A percentile compares a stretch with the other conserved stretches of the same genome.
Evolutionary conservation across 495 filamentous ascomycete species (phyloP).

Genomic region (Aspergillus heteromorphus): DNA sequence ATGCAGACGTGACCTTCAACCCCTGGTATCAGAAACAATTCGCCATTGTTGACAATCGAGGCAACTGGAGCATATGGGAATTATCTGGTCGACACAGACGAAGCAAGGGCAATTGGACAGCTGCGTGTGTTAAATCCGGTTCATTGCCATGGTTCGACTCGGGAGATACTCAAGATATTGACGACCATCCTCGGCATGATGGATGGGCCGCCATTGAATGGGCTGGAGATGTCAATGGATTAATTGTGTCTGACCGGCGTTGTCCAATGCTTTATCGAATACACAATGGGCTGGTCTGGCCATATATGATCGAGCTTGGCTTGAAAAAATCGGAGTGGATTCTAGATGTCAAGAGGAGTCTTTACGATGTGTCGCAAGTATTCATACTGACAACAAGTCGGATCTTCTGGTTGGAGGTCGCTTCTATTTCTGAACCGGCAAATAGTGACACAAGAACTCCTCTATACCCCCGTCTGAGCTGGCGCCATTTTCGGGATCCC

Average conservation of each 20-base stretch:
- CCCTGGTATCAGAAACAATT: conserved; percentile 66
- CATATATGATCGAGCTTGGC: conserved; percentile 31
- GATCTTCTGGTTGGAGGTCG: conserved; percentile 38
- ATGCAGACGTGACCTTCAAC: conserved; percentile 74
- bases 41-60: conserved; percentile 65
- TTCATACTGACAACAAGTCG: conserved; percentile 52
- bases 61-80: conserved; percentile 75
- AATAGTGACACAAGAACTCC: conserved; percentile 5
- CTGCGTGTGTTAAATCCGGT: conserved; percentile 20
- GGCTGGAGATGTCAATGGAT: conserved; percentile 36
- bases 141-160: conserved; percentile 27
- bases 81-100: conserved; percentile 41
- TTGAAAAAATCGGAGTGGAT: conserved; percentile 45
- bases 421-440: neutral
- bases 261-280: conserved; percentile 36
- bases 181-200: conserved; percentile 28
- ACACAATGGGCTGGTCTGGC: conserved; percentile 12
- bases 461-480: conserved; percentile 28
- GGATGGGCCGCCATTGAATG: conserved; percentile 51
- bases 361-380: conserved; percentile 41
- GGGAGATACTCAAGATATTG: conserved; percentile 13
- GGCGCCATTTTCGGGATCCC: conserved; percentile 42
- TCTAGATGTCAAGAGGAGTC: conserved; percentile 46
- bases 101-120: conserved; percentile 25
- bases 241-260: conserved; percentile 44